Base-by-base conservation (phyloP, 2,329 filamentous ascomycete genomes). In the Diaporthe ilicicola region DNA sequence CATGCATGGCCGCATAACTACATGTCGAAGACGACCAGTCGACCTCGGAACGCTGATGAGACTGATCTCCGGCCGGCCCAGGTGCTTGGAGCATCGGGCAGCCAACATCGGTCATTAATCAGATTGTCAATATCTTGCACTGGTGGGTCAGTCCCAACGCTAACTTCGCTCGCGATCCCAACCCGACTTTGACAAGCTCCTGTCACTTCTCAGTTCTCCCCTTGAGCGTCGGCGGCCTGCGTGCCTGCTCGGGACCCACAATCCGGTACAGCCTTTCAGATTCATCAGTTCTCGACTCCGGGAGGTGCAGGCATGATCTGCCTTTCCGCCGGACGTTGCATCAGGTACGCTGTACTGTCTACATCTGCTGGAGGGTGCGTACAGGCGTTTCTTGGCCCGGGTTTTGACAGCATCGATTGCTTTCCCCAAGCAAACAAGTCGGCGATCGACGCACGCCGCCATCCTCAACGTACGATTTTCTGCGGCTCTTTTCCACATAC, bases 251-350 rank as follows among this genome's bases (percentile, higher is more conserved):
- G 70, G 70, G 55, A 66, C 29, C 67, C 67, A 72, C 53, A 53
- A 65, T 44, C 70, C 70, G 67, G 51, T 50, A 50, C 59, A 61
- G 29, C 69, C 69, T 70, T 48, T 56, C 62, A 67, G 69, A 61
- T 67, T 61, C 29, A 67, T 66, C 42, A 27, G 56, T 64, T 64
- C 59, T 64, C 59, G 44, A 34, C 44, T 50, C 44, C 12, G 44
- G 24, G 15, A 7, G 24, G 4, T 64, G 42, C 55, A 64, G 29
- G 59, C 59, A 50, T 64, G 59, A 64, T 64, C 59, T 64, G 59
- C 42, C 13, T 50, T 37, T 50, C 59, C 42, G 34, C 59, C 59
- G 59, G 27, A 50, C 59, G 34, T 64, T 64, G 59, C 59, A 64
- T 50, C 42, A 24, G 19, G 32, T 17, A 29, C 29, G 17, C 29